Conservation (phyloP, 805 yeast genomes). For the Saturnispora mendoncae region DNA sequence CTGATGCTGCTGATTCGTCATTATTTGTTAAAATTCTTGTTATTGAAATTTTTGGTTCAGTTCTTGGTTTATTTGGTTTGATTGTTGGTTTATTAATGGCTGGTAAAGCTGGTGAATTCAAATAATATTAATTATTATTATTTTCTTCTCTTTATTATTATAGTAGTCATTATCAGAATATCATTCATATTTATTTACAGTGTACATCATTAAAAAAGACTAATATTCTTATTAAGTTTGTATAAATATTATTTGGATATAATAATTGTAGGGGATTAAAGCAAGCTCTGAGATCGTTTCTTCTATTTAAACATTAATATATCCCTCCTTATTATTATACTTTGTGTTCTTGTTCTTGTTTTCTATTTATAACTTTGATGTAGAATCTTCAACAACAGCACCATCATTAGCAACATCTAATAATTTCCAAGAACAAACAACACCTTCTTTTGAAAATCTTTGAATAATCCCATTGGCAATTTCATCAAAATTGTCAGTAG, state of each 20-base stretch:
- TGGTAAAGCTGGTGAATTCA: constrained; percentile 84
- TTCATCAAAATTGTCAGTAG: constrained; percentile 76
- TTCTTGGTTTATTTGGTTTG: constrained; percentile 89
- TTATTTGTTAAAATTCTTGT: constrained; percentile 93
- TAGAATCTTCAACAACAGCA: constrained; percentile 44
- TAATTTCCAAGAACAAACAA: constrained; percentile 73
- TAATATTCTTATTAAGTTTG: constrained; percentile 12
- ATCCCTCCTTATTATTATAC: neutral
- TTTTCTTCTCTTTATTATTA: neutral
- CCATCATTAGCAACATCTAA: constrained; percentile 86
- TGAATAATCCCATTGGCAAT: constrained; percentile 71
- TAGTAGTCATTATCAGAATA: neutral
- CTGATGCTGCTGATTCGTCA: constrained; percentile 95
- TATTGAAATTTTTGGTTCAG: constrained; percentile 95
- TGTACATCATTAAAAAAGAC: constrained; percentile 11
- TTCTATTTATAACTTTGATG: constrained; percentile 17
- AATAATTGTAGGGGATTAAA: neutral
- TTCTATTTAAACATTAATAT: constrained; percentile 6
- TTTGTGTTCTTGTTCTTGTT: neutral
- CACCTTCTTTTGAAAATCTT: constrained; percentile 55
- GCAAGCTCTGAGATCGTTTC: constrained; percentile 1
- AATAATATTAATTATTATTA: constrained; percentile 28
- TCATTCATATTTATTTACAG: no score
- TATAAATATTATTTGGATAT: neutral
- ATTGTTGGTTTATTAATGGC: constrained; percentile 97